These are phyloP conservation scores for Vicia faba DNA, from an alignment of 306 rosid genomes.

Conservation along the genomic window DNA sequence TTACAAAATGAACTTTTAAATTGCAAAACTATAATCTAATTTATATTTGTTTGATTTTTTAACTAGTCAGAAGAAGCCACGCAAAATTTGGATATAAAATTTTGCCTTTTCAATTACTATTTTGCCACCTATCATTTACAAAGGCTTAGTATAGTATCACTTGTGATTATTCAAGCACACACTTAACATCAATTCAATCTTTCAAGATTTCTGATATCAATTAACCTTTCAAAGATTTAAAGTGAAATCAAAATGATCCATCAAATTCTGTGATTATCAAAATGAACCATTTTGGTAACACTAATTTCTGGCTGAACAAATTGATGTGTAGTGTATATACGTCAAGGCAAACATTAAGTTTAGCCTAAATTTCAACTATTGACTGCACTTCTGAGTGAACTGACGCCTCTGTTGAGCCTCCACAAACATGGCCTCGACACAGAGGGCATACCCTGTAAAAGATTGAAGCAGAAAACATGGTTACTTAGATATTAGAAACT, in stretches of 20 bases:
- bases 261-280: conserved; percentile 11
- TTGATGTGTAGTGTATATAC: conserved; percentile 33
- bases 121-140: conserved; percentile 21
- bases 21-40: background rate
- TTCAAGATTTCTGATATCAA: conserved; percentile 7
- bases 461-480: conserved; percentile 9
- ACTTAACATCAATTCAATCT: conserved; percentile 23
- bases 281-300: conserved; percentile 22
- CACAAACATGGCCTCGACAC: conserved; percentile 93
- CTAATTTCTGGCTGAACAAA: conserved; percentile 27
- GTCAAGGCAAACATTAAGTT: conserved; percentile 12
- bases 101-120: background rate
- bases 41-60: background rate
- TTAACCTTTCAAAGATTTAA: conserved; percentile 20
- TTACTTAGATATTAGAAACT: conserved; percentile 9
- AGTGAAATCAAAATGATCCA: conserved; percentile 9
- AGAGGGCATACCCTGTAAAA: conserved; percentile 87
- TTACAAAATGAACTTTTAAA: too few relatives aligned
- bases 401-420: conserved; percentile 53
- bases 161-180: conserved; percentile 18
- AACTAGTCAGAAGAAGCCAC: background rate
- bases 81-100: background rate
- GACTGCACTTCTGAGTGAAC: conserved; percentile 55
- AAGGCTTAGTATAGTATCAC: background rate
- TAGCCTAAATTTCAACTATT: conserved; percentile 40